Base-by-base conservation (phyloP, 306 rosid species). In the Castanea crenata region DNA sequence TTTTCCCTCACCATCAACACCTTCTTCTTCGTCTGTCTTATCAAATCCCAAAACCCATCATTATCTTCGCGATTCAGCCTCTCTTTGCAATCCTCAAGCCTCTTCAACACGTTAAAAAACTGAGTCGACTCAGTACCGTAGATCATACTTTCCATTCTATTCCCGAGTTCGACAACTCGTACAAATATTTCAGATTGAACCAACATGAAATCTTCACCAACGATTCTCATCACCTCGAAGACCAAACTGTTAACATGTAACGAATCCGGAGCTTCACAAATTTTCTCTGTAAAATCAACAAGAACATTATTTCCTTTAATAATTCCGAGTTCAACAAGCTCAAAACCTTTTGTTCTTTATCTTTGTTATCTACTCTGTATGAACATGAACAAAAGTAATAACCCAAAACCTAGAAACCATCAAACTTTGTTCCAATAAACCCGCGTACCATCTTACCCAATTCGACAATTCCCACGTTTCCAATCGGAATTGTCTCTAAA, bases 381-480 rank as follows among this genome's bases (percentile, higher is more conserved):
- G 76, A 19, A 18, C 58, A 6, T 2, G 56, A 2, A 11, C 13
- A 41, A 0, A 86, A 44, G 55, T 87, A 80, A 31, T 88, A 84
- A 1, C 96, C 97, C 34, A 90, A 35, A 13, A 71, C 68, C 92
- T 85, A 0, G 89, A 83, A 38, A 86, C 81, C 13, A 74, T 77
- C 15, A 92, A 54, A 21, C 69, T 87, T 31, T 89, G 97, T 75
- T 94, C 97, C 38, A 93, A 29, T 0, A 90, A 78, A 0, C 62
- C 83, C 0, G 96, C 96, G 58, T 86, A 91, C 99, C 98, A 95
- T 32, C 97, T 85, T 16, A 91, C 99, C 98, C 99, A 95, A 0
- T 85, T 78, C 27, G 96, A 86, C 25, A 90, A 76, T 41, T 87
- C 84, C 51, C 81, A 13, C 68, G 84, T 77, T 29, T 65, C 85